Percentiles rank a stretch among this genome's conserved stretches.
phyloP scores from a whole-genome alignment of 2,329 filamentous ascomycete genomes.

The Cladosporium sp. region DNA sequence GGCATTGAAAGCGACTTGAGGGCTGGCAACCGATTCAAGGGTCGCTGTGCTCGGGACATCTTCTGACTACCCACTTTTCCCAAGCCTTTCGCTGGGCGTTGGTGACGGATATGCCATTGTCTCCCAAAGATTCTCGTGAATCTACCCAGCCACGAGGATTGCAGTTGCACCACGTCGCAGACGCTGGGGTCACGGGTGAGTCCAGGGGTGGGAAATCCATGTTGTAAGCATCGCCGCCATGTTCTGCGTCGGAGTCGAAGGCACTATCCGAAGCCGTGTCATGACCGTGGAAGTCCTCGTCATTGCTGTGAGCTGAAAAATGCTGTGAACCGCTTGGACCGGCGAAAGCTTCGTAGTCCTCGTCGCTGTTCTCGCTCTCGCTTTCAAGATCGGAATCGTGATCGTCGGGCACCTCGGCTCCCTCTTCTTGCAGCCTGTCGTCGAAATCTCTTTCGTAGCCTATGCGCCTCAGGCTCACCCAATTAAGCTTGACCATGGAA shows the following conservation, averaged over 20 bases:
- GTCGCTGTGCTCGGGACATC: slow-evolving; percentile 45
- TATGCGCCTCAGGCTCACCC: slow-evolving; percentile 62
- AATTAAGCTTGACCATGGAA: slow-evolving; percentile 59
- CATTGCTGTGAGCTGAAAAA: slow-evolving; percentile 21
- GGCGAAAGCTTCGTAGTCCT: slow-evolving; percentile 32
- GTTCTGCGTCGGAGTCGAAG: slow-evolving; percentile 39
- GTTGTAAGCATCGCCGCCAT: slow-evolving; percentile 41
- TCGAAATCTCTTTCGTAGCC: slow-evolving; percentile 60
- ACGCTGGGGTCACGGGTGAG: slow-evolving; percentile 49
- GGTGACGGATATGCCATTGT: slow-evolving; percentile 51
- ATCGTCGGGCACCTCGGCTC: slow-evolving; percentile 52
- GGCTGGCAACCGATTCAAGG: slow-evolving; percentile 3
- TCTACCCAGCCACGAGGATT: slow-evolving; percentile 40
- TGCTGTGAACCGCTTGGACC: slow-evolving; percentile 16
- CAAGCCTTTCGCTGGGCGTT: slow-evolving; percentile 54
- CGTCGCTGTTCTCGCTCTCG: slow-evolving; percentile 26
- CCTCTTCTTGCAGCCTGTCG: slow-evolving; percentile 36
- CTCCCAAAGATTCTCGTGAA: slow-evolving; percentile 47
- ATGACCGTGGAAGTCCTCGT: slow-evolving; percentile 20
- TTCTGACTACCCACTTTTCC: slow-evolving; percentile 56
- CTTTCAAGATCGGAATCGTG: slow-evolving; percentile 46
- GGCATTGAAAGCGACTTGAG: neutral
- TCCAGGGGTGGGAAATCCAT: slow-evolving; percentile 47
- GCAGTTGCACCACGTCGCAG: slow-evolving; percentile 50
- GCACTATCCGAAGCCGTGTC: slow-evolving; percentile 21